phyloP scores from a whole-genome alignment of 1,284 basidiomycete genomes.

The Heterobasidion occidentale region DNA sequence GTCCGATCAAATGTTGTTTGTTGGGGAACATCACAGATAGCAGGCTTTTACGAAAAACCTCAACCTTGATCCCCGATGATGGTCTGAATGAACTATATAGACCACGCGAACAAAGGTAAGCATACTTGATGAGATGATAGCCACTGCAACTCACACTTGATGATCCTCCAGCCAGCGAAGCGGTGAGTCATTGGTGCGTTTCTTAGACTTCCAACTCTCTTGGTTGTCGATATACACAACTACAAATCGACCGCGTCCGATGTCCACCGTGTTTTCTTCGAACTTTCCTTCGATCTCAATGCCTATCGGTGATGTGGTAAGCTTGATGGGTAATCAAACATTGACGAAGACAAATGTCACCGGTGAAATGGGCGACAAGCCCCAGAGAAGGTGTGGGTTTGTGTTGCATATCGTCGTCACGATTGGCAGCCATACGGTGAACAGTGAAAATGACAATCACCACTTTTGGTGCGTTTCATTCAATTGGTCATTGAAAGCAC shows the following conservation, averaged over 20 bases:
- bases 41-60: not conserved
- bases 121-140: too few relatives aligned
- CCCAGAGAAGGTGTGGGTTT: too few relatives aligned
- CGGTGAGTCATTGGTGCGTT: not conserved
- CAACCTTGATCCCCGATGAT: not conserved
- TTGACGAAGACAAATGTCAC: not conserved
- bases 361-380: not conserved
- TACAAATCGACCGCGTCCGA: not conserved
- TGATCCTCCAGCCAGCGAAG: not conserved
- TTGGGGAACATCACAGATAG: not conserved
- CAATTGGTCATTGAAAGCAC: too few relatives aligned
- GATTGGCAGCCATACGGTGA: too few relatives aligned
- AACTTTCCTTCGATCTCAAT: not conserved
- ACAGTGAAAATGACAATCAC: too few relatives aligned
- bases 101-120: not conserved
- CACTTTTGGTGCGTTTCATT: too few relatives aligned
- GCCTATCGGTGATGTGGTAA: not conserved
- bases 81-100: not conserved
- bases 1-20: not conserved
- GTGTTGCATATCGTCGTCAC: too few relatives aligned
- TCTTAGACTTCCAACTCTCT: not conserved
- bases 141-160: too few relatives aligned
- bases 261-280: fast-evolving
- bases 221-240: not conserved
- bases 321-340: fast-evolving